Percentiles rank a stretch among this genome's conserved stretches.
Evolutionary conservation across 331 rosid species (phyloP).

Genomic region (Prunus yedoensis): DNA sequence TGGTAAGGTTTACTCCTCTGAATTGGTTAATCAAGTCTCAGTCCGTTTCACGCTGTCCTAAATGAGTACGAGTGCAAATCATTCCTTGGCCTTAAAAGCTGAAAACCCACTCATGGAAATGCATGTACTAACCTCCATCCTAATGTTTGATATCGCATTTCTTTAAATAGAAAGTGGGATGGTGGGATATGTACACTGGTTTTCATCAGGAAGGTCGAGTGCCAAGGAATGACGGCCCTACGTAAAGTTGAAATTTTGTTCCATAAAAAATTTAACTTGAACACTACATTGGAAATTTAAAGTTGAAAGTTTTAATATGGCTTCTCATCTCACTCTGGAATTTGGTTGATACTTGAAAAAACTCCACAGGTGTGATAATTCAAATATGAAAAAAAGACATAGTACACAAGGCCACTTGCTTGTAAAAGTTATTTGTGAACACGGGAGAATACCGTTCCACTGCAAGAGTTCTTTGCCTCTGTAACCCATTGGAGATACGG

Average conservation of each 20-base stretch:
- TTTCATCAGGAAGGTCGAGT: neutral
- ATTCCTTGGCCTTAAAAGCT: neutral
- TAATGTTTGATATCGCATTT: neutral
- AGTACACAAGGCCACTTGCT: slow-evolving; percentile 31
- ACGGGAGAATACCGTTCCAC: slow-evolving; percentile 15
- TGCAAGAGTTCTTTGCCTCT: slow-evolving; percentile 12
- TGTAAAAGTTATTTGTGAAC: slow-evolving; percentile 21
- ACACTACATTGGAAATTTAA: neutral
- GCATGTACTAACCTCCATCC: neutral
- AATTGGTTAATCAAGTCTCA: neutral
- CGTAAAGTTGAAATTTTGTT: neutral
- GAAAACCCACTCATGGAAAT: neutral
- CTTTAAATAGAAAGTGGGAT: neutral
- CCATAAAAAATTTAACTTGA: neutral
- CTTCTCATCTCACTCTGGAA: neutral
- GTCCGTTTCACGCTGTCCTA: slow-evolving; percentile 5
- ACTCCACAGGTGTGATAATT: slow-evolving; percentile 51
- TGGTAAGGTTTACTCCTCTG: slow-evolving; percentile 40
- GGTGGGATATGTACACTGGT: neutral
- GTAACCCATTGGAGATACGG: neutral
- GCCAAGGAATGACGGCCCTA: neutral
- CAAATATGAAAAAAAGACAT: slow-evolving; percentile 15
- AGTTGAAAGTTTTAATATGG: neutral
- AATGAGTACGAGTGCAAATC: neutral
- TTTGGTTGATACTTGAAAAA: neutral